Conservation (phyloP, 2,329 filamentous ascomycete genomes). For the Fonsecaea pedrosoi region DNA sequence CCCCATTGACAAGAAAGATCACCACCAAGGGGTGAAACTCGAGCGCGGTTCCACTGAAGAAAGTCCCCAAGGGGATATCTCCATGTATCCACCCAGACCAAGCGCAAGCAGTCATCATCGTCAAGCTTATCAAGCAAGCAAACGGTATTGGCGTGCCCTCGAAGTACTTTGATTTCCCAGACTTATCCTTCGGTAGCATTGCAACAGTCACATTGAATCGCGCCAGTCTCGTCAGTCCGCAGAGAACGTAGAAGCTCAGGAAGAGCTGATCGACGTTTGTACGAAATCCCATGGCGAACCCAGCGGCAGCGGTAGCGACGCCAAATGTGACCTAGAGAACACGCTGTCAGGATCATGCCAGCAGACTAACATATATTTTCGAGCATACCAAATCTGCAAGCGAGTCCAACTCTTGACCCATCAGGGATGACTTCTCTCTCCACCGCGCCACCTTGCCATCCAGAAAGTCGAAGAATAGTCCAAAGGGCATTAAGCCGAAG, state of each 20-base stretch:
- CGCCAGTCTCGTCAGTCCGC: conserved; percentile 85
- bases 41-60: conserved; percentile 69
- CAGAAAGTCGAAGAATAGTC: conserved; percentile 97
- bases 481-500: conserved; percentile 86
- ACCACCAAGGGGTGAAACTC: conserved; percentile 85
- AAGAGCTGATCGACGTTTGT: conserved; percentile 80
- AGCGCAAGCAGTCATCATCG: conserved; percentile 88
- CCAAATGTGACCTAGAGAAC: conserved; percentile 84
- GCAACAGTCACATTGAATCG: conserved; percentile 97
- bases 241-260: conserved; percentile 85
- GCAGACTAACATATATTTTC: neutral
- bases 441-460: conserved; percentile 96
- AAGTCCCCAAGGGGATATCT: conserved; percentile 76
- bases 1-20: conserved; percentile 87
- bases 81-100: conserved; percentile 79
- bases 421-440: conserved; percentile 95
- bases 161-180: conserved; percentile 92
- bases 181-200: conserved; percentile 86
- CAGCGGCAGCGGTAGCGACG: conserved; percentile 82
- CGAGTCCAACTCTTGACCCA: conserved; percentile 97
- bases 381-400: conserved; percentile 83
- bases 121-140: conserved; percentile 80
- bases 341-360: conserved; percentile 6
- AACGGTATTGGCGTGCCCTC: conserved; percentile 91
- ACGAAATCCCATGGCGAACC: conserved; percentile 87